These are phyloP conservation scores for Graphium sp. DNA, from an alignment of 2,329 filamentous ascomycete genomes.

Conservation along the genomic window DNA sequence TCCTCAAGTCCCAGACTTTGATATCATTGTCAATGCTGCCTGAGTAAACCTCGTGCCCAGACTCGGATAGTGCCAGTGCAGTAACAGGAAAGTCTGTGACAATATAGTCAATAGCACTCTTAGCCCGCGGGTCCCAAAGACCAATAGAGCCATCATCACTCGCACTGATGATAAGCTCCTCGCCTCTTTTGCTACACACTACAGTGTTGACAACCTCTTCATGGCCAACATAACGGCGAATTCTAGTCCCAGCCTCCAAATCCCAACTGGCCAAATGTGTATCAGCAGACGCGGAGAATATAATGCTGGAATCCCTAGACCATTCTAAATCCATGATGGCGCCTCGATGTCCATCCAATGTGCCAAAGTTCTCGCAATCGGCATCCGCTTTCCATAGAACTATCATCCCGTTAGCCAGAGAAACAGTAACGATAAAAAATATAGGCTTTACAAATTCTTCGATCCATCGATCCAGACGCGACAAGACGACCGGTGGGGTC, in stretches of 20 bases:
- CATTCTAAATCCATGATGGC: conserved; percentile 87
- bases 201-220: conserved; percentile 91
- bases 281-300: conserved; percentile 89
- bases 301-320: conserved; percentile 81
- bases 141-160: conserved; percentile 90
- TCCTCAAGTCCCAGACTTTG: conserved; percentile 90
- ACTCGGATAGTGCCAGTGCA: conserved; percentile 77
- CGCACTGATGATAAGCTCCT: conserved; percentile 78
- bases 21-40: conserved; percentile 96
- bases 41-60: conserved; percentile 87
- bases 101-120: conserved; percentile 74
- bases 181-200: conserved; percentile 75
- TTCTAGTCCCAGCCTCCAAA: conserved; percentile 75
- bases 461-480: conserved; percentile 90
- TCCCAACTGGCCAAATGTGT: conserved; percentile 93
- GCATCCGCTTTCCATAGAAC: conserved; percentile 91
- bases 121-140: conserved; percentile 89
- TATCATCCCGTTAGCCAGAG: conserved; percentile 17
- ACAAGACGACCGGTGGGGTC: conserved; percentile 78
- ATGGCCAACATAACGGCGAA: conserved; percentile 82
- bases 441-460: conserved; percentile 55
- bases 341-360: conserved; percentile 76
- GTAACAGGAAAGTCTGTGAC: conserved; percentile 88
- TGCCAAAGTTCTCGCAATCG: conserved; percentile 85
- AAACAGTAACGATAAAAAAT: not conserved